A percentile compares a stretch with the other conserved stretches of the same genome.
phyloP scores from a whole-genome alignment of 257 asterid species.

The Fraxinus anomala region DNA sequence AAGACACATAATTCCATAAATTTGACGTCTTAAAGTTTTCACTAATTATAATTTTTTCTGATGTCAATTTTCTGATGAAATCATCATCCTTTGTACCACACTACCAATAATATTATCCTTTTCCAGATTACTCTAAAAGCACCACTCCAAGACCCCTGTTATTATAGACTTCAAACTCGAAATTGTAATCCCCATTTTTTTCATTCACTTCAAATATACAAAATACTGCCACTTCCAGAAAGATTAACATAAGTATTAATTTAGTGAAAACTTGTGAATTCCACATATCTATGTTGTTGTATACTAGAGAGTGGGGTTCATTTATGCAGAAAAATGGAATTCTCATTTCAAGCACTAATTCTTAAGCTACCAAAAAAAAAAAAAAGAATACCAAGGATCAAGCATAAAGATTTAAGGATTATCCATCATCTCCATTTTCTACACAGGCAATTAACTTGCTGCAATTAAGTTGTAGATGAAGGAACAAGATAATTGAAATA shows the following conservation, averaged over 20 bases:
- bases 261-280: too few species aligned
- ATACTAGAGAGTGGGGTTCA: too few species aligned
- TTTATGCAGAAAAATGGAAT: too few species aligned
- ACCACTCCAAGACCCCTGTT: neutral
- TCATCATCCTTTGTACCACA: neutral
- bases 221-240: too few species aligned
- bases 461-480: slow-evolving; percentile 6
- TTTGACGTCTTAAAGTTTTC: neutral
- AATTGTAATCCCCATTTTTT: neutral
- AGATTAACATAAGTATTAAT: too few species aligned
- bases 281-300: too few species aligned
- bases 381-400: too few species aligned
- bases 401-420: too few species aligned
- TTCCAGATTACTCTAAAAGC: neutral
- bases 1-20: neutral
- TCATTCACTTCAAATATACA: too few species aligned
- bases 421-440: too few species aligned
- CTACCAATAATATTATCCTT: neutral
- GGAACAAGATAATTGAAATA: slow-evolving; percentile 5
- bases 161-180: neutral
- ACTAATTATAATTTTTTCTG: neutral
- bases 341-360: too few species aligned
- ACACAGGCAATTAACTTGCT: slow-evolving; percentile 15
- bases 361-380: too few species aligned
- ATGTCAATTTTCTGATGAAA: neutral